These are phyloP conservation scores for Triticum monococcum DNA, from an alignment of 176 grass and related monocot genomes.

Conservation along the genomic window DNA sequence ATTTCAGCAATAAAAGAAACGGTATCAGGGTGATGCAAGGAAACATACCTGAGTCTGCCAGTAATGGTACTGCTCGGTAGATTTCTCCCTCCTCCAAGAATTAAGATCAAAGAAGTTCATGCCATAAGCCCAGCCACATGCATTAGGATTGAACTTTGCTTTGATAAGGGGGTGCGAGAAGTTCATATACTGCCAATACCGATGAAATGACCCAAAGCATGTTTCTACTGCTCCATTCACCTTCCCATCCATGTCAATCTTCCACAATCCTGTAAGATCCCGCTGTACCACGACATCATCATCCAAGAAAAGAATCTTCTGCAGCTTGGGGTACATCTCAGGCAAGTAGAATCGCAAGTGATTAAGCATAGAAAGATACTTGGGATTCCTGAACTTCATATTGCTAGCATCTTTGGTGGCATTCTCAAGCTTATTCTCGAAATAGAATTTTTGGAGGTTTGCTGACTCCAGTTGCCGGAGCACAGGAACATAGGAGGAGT, in stretches of 20 bases:
- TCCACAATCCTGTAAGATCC: conserved; percentile 90
- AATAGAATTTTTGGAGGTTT: conserved; percentile 95
- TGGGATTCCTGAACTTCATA: conserved; percentile 99
- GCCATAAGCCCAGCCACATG: conserved; percentile 96
- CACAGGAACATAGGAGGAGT: conserved; percentile 95
- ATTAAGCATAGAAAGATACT: conserved; percentile 96
- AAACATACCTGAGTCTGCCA: conserved; percentile 93
- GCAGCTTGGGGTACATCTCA: conserved; percentile 94
- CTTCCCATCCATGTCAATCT: conserved; percentile 97
- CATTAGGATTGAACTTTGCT: conserved; percentile 84
- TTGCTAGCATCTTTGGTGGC: conserved; percentile 99
- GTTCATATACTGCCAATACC: conserved; percentile 97
- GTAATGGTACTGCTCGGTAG: conserved; percentile 94
- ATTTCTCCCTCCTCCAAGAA: conserved; percentile 93
- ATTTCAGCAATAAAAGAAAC: neutral
- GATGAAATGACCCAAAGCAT: conserved; percentile 96
- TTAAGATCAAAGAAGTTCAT: conserved; percentile 99
- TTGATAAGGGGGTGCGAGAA: conserved; percentile 97
- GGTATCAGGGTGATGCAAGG: neutral
- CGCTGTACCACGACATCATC: conserved; percentile 93
- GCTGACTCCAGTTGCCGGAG: conserved; percentile 96
- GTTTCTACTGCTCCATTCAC: conserved; percentile 99
- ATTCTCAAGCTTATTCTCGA: conserved; percentile 99
- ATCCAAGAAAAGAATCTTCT: conserved; percentile 91
- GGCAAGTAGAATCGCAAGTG: conserved; percentile 96